Conservation (phyloP, 805 yeast genomes). For the Dipodascopsis uninucleata region DNA sequence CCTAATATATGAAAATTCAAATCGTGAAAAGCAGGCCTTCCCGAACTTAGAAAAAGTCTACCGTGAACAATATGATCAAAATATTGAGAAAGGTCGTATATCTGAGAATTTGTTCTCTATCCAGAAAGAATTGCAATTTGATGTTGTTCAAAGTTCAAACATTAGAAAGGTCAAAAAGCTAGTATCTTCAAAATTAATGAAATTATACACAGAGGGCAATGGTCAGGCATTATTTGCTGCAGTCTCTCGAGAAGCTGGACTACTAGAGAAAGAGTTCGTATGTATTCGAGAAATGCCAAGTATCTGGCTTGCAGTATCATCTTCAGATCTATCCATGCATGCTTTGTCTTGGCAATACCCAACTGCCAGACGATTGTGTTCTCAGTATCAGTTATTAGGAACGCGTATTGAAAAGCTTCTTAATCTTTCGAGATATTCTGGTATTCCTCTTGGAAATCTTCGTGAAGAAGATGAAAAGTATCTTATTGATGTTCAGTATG, state of each 20-base stretch:
- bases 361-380: conserved; percentile 59
- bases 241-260: conserved; percentile 29
- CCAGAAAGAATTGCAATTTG: conserved; percentile 52
- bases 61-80: conserved; percentile 39
- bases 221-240: conserved; percentile 20
- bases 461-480: conserved; percentile 72
- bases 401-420: conserved; percentile 67
- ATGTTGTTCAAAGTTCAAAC: conserved; percentile 53
- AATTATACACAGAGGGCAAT: conserved; percentile 8
- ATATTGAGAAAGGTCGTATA: conserved; percentile 37
- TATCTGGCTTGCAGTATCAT: conserved; percentile 48
- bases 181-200: conserved; percentile 32
- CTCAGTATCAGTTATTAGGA: conserved; percentile 69
- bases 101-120: conserved; percentile 46
- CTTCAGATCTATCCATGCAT: conserved; percentile 59
- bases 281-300: conserved; percentile 57
- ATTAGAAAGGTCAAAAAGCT: conserved; percentile 53
- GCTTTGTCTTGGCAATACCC: conserved; percentile 79
- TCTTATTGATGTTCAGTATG: conserved; percentile 81
- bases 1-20: conserved; percentile 64
- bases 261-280: conserved; percentile 45
- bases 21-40: conserved; percentile 56
- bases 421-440: conserved; percentile 63
- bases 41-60: conserved; percentile 55
- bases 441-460: conserved; percentile 83